A percentile compares a stretch with the other conserved stretches of the same genome.
phyloP scores from a whole-genome alignment of 2,329 filamentous ascomycete genomes.

The Diaporthe australafricana region DNA sequence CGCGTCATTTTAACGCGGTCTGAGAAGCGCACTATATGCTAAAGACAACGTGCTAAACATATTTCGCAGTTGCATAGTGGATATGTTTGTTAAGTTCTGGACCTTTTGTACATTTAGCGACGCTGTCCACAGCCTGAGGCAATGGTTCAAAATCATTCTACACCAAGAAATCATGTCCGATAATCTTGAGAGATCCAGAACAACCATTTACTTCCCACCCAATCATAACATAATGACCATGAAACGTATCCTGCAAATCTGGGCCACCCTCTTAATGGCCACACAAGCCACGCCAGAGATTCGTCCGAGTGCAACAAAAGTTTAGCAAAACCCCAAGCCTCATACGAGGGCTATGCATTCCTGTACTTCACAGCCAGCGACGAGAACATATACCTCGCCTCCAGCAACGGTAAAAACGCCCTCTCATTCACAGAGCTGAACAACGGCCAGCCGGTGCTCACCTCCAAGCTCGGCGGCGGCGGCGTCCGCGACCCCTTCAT shows the following conservation, averaged over 20 bases:
- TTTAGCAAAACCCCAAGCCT: neutral
- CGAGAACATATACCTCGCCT: conserved; percentile 51
- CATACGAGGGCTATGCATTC: conserved; percentile 11
- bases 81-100: neutral
- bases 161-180: too few relatives aligned
- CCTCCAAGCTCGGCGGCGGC: conserved; percentile 51
- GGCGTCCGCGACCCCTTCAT: conserved; percentile 55
- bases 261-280: neutral
- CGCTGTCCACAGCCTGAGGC: neutral
- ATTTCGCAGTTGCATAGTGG: neutral
- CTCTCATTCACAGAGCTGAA: conserved; percentile 54
- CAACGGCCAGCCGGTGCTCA: conserved; percentile 49
- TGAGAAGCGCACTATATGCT: neutral
- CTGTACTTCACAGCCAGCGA: conserved; percentile 7
- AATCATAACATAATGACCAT: neutral
- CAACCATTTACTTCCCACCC: neutral
- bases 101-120: neutral
- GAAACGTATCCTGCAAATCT: neutral
- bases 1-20: neutral
- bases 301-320: neutral
- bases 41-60: neutral
- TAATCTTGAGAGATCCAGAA: neutral
- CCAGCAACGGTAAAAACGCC: conserved; percentile 55
- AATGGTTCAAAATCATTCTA: too few relatives aligned
- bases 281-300: neutral